A percentile compares a stretch with the other conserved stretches of the same genome.
Evolutionary conservation across 306 rosid species (phyloP).

Genomic region (Neltuma alba): DNA sequence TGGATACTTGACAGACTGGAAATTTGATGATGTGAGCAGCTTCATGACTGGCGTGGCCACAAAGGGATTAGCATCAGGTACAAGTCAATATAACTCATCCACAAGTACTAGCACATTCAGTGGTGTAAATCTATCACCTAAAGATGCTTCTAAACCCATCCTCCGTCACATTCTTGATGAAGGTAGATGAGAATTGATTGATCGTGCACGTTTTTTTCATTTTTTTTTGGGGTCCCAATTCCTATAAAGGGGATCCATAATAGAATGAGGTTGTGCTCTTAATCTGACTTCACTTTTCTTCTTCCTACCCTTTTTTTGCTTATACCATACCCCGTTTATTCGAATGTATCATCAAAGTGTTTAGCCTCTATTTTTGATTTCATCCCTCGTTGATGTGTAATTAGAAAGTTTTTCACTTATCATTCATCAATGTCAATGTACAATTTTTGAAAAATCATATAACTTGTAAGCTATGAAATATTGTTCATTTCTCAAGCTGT

Average conservation of each 20-base stretch:
- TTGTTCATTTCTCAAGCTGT: too few species aligned
- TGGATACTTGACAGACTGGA: constrained; percentile 73
- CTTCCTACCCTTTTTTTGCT: background rate
- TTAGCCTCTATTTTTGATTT: background rate
- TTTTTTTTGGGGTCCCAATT: background rate
- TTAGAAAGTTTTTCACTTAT: background rate
- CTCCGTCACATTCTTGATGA: constrained; percentile 29
- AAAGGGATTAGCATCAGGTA: constrained; percentile 36
- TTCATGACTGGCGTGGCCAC: constrained; percentile 26
- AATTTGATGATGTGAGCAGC: constrained; percentile 52
- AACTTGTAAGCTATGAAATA: too few species aligned
- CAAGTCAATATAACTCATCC: constrained; percentile 39
- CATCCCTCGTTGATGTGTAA: background rate
- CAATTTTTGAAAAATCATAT: background rate
- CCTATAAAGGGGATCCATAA: background rate
- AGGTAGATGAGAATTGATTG: constrained; percentile 41
- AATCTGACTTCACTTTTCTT: background rate
- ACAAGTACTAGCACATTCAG: constrained; percentile 42
- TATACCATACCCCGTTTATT: background rate
- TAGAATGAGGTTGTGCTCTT: background rate
- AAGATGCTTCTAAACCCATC: constrained; percentile 29
- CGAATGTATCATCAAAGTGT: background rate
- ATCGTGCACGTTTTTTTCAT: background rate
- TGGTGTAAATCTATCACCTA: constrained; percentile 33
- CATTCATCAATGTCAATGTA: background rate